phyloP scores from a whole-genome alignment of 2,329 filamentous ascomycete genomes.

The Calonectria hongkongensis region DNA sequence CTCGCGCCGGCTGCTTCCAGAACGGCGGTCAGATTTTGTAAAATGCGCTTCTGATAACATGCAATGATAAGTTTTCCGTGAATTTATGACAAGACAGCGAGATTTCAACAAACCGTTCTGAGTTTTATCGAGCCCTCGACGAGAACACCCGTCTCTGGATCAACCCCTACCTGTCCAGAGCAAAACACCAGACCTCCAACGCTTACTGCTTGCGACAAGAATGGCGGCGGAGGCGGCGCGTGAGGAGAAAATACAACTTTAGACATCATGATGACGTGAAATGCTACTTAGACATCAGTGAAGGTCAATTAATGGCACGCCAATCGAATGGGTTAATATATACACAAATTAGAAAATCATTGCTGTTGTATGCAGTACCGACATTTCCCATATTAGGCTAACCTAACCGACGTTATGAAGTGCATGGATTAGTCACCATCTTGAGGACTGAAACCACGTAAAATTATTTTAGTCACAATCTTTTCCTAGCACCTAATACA shows the following conservation, averaged over 20 bases:
- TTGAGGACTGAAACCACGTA: too few relatives aligned
- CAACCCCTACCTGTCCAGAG: background rate
- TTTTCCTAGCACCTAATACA: too few relatives aligned
- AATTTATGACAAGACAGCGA: too few relatives aligned
- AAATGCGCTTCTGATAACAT: background rate
- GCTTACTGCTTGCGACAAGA: background rate
- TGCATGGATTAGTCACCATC: too few relatives aligned
- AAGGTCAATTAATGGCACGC: too few relatives aligned
- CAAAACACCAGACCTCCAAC: background rate
- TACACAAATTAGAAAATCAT: too few relatives aligned
- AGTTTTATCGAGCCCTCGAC: background rate
- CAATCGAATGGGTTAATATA: too few relatives aligned
- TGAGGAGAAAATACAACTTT: background rate
- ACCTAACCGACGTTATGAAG: too few relatives aligned
- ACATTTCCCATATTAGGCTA: too few relatives aligned
- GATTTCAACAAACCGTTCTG: background rate
- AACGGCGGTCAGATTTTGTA: background rate
- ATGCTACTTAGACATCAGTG: background rate
- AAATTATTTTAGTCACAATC: too few relatives aligned
- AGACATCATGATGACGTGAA: background rate
- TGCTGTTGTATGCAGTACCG: too few relatives aligned
- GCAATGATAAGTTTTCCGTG: too few relatives aligned
- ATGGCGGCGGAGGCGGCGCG: background rate
- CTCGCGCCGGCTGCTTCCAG: background rate
- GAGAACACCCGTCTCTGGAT: background rate